These are phyloP conservation scores for Brassica carinata DNA, from an alignment of 345 rosid species.

Conservation along the genomic window DNA sequence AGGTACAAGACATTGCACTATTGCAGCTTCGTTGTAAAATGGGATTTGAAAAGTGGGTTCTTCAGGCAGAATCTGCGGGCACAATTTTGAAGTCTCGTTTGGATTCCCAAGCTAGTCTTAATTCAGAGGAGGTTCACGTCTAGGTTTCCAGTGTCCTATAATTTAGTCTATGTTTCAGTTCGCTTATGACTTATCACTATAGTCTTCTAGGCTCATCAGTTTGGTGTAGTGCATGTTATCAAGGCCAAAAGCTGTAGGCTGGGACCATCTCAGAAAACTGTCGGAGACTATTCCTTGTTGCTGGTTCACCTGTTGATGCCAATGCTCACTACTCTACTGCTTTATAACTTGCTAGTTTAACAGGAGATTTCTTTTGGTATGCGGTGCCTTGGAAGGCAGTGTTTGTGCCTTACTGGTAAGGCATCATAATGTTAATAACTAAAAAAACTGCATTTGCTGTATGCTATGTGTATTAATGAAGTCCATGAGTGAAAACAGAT, in stretches of 20 bases:
- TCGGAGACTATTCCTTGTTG: constrained; percentile 96
- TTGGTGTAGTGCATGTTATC: constrained; percentile 66
- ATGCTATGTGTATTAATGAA: neutral
- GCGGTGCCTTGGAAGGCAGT: constrained; percentile 97
- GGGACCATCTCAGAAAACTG: constrained; percentile 91
- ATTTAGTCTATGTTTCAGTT: constrained; percentile 46
- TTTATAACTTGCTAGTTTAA: constrained; percentile 80
- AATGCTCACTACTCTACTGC: constrained; percentile 96
- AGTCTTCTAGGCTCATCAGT: constrained; percentile 33
- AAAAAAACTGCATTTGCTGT: no score
- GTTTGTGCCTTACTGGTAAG: constrained; percentile 91
- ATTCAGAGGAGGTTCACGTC: constrained; percentile 97
- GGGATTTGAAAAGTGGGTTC: constrained; percentile 96
- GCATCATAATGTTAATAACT: neutral
- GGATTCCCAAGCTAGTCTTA: constrained; percentile 98
- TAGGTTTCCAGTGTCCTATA: constrained; percentile 99
- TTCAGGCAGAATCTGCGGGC: constrained; percentile 84
- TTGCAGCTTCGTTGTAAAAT: constrained; percentile 78
- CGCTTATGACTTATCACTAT: neutral
- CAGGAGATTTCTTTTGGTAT: constrained; percentile 91
- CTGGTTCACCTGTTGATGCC: constrained; percentile 98
- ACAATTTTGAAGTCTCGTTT: constrained; percentile 92
- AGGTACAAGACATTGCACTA: constrained; percentile 43
- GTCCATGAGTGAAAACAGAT: neutral
- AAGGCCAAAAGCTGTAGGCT: constrained; percentile 96